These are phyloP conservation scores for Debaryomyces udenii DNA, from an alignment of 1,139 yeast genomes.

Conservation along the genomic window DNA sequence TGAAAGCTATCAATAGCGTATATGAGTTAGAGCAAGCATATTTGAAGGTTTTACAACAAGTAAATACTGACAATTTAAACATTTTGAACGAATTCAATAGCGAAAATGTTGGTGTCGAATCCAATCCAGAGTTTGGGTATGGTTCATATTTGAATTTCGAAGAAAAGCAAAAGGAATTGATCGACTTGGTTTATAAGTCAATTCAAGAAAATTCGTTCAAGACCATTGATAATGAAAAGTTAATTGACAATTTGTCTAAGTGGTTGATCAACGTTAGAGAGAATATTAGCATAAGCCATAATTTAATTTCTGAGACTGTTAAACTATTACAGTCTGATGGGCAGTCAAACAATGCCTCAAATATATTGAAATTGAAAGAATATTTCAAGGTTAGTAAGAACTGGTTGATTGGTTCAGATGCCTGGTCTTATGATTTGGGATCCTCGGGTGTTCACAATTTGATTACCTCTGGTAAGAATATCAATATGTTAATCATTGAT, in stretches of 20 bases:
- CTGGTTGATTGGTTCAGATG: conserved; percentile 93
- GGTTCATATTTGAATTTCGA: conserved; percentile 70
- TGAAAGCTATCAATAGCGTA: conserved; percentile 47
- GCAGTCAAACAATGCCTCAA: conserved; percentile 39
- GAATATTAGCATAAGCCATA: conserved; percentile 26
- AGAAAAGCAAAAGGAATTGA: conserved; percentile 52
- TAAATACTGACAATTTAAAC: conserved; percentile 53
- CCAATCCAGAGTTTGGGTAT: conserved; percentile 84
- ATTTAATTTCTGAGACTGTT: conserved; percentile 38
- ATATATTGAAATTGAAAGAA: conserved; percentile 48
- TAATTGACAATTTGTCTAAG: conserved; percentile 62
- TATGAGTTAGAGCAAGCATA: conserved; percentile 74
- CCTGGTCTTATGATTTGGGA: conserved; percentile 95
- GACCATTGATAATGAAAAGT: conserved; percentile 46
- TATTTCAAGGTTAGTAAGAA: conserved; percentile 53
- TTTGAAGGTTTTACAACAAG: conserved; percentile 70
- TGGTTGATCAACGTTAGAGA: conserved; percentile 61
- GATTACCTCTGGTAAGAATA: conserved; percentile 70
- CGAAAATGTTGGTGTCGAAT: conserved; percentile 43
- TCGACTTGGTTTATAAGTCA: conserved; percentile 50
- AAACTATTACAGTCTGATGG: conserved; percentile 46
- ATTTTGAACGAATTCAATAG: conserved; percentile 57
- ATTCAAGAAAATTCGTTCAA: conserved; percentile 53
- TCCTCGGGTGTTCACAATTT: conserved; percentile 90
- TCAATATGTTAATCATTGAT: conserved; percentile 86